Percentiles rank a stretch among this genome's conserved stretches.
Conservation (phyloP, 1,284 basidiomycete genomes). For the Sporisorium sorghi region DNA sequence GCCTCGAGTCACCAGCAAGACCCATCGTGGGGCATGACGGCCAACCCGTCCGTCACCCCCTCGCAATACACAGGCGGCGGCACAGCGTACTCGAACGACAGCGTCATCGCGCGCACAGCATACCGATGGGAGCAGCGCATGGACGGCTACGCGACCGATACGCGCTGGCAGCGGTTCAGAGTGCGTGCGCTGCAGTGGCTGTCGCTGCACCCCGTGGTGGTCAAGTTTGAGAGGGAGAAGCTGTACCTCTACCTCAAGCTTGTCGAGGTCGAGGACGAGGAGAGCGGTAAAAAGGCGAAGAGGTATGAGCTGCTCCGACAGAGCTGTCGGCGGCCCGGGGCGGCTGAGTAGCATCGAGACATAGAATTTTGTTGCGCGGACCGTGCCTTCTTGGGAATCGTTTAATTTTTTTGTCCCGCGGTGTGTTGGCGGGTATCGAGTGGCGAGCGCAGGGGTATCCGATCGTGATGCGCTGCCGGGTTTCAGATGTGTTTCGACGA, state of each 20-base stretch:
- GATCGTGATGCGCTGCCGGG: too few species aligned
- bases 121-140: constrained; percentile 54
- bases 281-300: constrained; percentile 1
- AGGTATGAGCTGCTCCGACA: constrained; percentile 40
- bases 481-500: not conserved
- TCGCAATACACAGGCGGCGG: constrained; percentile 75
- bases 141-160: constrained; percentile 30
- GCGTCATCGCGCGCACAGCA: constrained; percentile 56
- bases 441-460: too few species aligned
- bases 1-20: constrained; percentile 67
- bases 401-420: not conserved
- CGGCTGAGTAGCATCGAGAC: not conserved
- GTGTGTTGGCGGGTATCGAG: constrained; percentile 5
- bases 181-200: constrained; percentile 45
- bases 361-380: too few species aligned
- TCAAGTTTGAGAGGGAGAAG: constrained; percentile 40
- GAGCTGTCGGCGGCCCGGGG: not conserved
- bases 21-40: constrained; percentile 72
- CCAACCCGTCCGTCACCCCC: constrained; percentile 66
- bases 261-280: constrained; percentile 8
- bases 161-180: constrained; percentile 32
- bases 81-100: constrained; percentile 77
- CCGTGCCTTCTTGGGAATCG: too few species aligned
- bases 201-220: constrained; percentile 41
- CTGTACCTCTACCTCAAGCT: constrained; percentile 52